Base-by-base conservation (phyloP, 371 early-diverging fungal genomes). In the Actinomucor elegans region DNA sequence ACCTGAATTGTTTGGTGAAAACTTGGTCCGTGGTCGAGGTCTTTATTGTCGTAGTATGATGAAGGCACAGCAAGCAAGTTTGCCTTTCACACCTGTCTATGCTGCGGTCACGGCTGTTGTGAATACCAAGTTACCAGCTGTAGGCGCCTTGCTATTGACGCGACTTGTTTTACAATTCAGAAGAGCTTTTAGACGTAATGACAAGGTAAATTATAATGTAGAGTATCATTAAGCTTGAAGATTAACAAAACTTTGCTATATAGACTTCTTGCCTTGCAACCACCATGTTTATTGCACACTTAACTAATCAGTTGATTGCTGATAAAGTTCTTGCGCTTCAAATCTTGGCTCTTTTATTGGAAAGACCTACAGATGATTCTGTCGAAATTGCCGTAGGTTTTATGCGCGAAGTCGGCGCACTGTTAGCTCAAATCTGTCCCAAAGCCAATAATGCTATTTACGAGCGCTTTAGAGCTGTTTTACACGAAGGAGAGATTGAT, bases 311-410 rank as follows among this genome's bases (percentile, higher is more conserved):
- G 55, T 74, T 87, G 20, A 88, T 98, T 6, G 90, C 84, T 0
- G 86, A 94, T 64, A 97, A 97, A 64, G 82, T 98, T 35, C 64
- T 97, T 17, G 92, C 93, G 0, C 80, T 98, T 52, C 91, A 97
- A 65, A 83, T 96, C 15, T 69, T 97, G 40, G 83, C 87, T 2
- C 69, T 97, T 29, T 73, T 97, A 28, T 73, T 98, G 23, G 95
- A 96, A 66, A 81, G 86, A 17, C 95, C 97, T 4, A 98, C 98
- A 0, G 94, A 96, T 56, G 98, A 98, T 74, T 94, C 96, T 23
- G 96, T 98, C 0, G 98, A 97, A 55, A 90, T 98, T 42, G 97
- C 96, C 3, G 97, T 98, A n/a, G 94, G 94, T 3, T 93, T 98
- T 64, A 90, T 93, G 84, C 86, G 90, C 37, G 96, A 96, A 65